phyloP scores from a whole-genome alignment of 129 eudicot genomes.

The Saussurea involucrata region DNA sequence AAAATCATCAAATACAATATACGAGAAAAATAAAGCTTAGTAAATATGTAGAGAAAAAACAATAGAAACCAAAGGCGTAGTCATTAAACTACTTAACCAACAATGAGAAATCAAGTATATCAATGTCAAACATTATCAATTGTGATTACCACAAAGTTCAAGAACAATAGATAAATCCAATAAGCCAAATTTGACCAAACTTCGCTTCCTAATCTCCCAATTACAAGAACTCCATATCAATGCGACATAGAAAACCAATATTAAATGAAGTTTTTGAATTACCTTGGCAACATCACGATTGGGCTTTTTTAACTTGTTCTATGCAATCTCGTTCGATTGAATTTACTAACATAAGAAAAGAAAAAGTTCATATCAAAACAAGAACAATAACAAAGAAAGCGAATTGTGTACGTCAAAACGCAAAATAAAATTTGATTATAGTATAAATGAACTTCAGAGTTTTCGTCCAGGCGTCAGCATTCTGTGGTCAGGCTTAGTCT shows the following conservation, averaged over 20 bases:
- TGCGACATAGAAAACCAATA: neutral
- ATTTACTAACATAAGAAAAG: constrained; percentile 46
- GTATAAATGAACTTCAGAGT: too few relatives aligned
- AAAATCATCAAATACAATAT: too few relatives aligned
- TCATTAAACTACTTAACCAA: too few relatives aligned
- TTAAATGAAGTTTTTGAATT: neutral
- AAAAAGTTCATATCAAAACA: neutral
- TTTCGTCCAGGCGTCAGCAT: too few relatives aligned
- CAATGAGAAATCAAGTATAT: too few relatives aligned
- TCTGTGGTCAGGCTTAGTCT: too few relatives aligned
- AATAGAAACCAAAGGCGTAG: too few relatives aligned
- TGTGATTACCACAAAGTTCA: neutral
- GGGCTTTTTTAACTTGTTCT: constrained; percentile 73
- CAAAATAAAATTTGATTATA: too few relatives aligned
- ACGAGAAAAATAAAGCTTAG: too few relatives aligned
- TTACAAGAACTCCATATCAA: neutral
- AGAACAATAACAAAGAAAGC: neutral
- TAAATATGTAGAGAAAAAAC: too few relatives aligned
- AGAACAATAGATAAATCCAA: neutral
- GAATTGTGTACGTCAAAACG: too few relatives aligned
- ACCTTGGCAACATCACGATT: constrained; percentile 97
- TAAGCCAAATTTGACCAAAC: constrained; percentile 11
- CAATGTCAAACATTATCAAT: neutral
- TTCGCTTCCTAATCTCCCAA: neutral
- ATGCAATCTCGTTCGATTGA: constrained; percentile 58